Percentiles rank a stretch among this genome's conserved stretches.
Conservation (phyloP, 208 protist species). For the Trypanosoma cruzi region DNA sequence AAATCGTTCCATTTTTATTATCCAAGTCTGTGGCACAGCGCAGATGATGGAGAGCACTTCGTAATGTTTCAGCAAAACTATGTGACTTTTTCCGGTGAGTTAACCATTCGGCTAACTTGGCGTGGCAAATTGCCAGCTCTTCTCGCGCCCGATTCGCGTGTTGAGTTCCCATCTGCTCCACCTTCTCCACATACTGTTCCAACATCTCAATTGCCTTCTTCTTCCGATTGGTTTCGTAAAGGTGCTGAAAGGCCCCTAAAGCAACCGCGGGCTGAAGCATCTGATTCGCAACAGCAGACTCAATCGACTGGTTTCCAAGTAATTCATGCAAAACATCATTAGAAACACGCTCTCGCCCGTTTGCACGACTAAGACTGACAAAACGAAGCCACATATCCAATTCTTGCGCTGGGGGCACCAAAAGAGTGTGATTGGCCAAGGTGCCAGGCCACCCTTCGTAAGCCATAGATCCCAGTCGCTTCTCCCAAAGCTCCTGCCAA, state of each 20-base stretch:
- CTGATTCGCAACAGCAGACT: slow-evolving; percentile 48
- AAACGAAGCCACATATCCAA: slow-evolving; percentile 98
- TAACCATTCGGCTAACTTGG: slow-evolving; percentile 86
- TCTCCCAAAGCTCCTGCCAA: slow-evolving; percentile 91
- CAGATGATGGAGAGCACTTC: slow-evolving; percentile 68
- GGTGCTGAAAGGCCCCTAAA: slow-evolving; percentile 83
- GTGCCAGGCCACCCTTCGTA: slow-evolving; percentile 98
- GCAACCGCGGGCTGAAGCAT: slow-evolving; percentile 76
- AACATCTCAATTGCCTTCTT: slow-evolving; percentile 72
- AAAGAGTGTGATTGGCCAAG: slow-evolving; percentile 95
- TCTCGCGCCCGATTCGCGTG: slow-evolving; percentile 18
- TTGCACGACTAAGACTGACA: slow-evolving; percentile 92
- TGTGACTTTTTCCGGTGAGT: slow-evolving; percentile 18
- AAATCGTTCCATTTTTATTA: slow-evolving; percentile 96
- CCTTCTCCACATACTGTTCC: slow-evolving; percentile 61
- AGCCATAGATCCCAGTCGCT: slow-evolving; percentile 84
- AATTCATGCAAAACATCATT: slow-evolving; percentile 91
- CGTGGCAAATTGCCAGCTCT: slow-evolving; percentile 81
- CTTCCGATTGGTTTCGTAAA: slow-evolving; percentile 83
- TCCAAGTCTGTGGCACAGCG: slow-evolving; percentile 82
- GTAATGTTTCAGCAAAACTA: slow-evolving; percentile 21
- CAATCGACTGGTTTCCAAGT: slow-evolving; percentile 75
- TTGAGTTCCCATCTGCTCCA: slow-evolving; percentile 32
- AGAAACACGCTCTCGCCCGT: slow-evolving; percentile 81
- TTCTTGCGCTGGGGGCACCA: slow-evolving; percentile 94